Percentiles rank a stretch among this genome's conserved stretches.
Evolutionary conservation across 352 stramenopile species (phyloP).

Genomic region (Globisporangium canariense): DNA sequence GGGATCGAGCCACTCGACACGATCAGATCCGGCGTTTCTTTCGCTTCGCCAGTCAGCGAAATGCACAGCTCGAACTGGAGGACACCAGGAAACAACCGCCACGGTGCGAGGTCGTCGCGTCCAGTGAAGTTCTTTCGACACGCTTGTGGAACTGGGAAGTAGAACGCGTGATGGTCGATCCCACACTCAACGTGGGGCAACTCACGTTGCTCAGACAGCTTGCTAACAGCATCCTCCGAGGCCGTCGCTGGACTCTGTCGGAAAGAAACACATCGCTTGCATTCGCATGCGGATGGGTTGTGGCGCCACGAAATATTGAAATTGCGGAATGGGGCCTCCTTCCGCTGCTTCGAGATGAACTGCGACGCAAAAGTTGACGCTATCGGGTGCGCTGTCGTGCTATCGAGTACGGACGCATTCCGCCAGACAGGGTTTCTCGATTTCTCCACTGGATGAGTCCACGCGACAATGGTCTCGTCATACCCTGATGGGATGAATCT

Average conservation of each 20-base stretch:
- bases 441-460: conserved; percentile 68
- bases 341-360: conserved; percentile 45
- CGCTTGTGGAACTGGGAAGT: conserved; percentile 76
- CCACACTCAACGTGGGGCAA: conserved; percentile 26
- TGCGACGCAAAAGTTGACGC: conserved; percentile 23
- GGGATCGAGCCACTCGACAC: conserved; percentile 49
- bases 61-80: conserved; percentile 76
- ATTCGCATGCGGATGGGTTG: conserved; percentile 41
- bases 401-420: conserved; percentile 19
- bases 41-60: conserved; percentile 63
- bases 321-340: conserved; percentile 70
- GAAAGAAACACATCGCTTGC: conserved; percentile 41
- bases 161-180: conserved; percentile 81
- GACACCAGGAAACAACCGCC: conserved; percentile 67
- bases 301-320: conserved; percentile 81
- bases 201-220: background rate
- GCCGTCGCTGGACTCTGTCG: conserved; percentile 13
- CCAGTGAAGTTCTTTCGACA: conserved; percentile 75
- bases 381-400: conserved; percentile 9
- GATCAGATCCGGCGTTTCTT: conserved; percentile 63
- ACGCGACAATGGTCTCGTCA: conserved; percentile 64
- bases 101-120: conserved; percentile 70
- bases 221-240: background rate
- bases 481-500: conserved; percentile 67
- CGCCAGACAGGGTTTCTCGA: conserved; percentile 37